phyloP scores from a whole-genome alignment of 2,329 filamentous ascomycete genomes.

The Eurotiales sp. region DNA sequence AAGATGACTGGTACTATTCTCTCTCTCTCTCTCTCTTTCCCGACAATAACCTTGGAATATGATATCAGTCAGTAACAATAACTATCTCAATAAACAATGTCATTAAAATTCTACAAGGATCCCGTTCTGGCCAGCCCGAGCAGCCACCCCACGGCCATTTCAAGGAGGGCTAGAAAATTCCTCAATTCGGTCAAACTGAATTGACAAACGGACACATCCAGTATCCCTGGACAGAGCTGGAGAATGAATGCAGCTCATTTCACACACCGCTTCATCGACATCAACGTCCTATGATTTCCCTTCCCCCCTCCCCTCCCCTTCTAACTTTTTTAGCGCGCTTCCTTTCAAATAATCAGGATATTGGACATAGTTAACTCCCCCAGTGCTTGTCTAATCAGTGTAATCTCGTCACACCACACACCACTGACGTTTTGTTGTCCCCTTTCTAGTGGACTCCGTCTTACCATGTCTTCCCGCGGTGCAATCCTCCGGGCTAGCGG shows the following conservation, averaged over 20 bases:
- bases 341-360: too few species aligned
- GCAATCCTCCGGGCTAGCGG: too few species aligned
- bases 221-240: not conserved
- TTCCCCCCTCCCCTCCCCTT: not conserved
- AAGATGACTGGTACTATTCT: too few species aligned
- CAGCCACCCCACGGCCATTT: too few species aligned
- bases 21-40: too few species aligned
- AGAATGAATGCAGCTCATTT: constrained; percentile 5
- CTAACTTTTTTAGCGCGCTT: not conserved
- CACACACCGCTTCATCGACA: constrained; percentile 13
- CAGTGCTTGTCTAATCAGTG: not conserved
- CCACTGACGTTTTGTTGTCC: not conserved
- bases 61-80: too few species aligned
- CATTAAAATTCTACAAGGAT: not conserved
- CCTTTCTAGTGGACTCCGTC: not conserved
- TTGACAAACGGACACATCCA: not conserved
- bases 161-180: not conserved
- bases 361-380: too few species aligned
- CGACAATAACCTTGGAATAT: too few species aligned
- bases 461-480: not conserved
- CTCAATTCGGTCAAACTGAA: too few species aligned
- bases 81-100: not conserved
- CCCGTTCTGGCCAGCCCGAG: not conserved
- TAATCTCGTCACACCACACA: too few species aligned
- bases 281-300: too few species aligned